Conservation (phyloP, 2,329 filamentous ascomycete genomes). For the Corniculantispora saksenae region DNA sequence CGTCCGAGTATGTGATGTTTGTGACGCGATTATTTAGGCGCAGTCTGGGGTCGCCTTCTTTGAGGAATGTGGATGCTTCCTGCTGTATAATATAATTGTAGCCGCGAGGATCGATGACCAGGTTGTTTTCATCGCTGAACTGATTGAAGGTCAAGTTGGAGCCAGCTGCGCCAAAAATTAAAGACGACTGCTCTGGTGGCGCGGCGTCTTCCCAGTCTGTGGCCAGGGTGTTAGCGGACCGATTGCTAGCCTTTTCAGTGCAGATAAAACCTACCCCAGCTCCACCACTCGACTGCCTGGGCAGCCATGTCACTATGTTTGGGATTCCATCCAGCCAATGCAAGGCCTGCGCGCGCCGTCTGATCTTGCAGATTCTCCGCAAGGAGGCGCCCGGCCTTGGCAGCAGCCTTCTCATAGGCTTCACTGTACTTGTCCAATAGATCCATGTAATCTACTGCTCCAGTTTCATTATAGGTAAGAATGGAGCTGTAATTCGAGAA, state of each 20-base stretch:
- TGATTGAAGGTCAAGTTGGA: constrained; percentile 64
- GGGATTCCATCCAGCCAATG: constrained; percentile 63
- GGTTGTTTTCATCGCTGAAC: constrained; percentile 62
- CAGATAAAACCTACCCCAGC: constrained; percentile 33
- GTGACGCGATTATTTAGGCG: constrained; percentile 60
- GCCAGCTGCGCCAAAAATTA: constrained; percentile 55
- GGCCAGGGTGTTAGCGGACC: background rate
- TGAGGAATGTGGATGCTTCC: constrained; percentile 59
- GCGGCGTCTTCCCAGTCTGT: constrained; percentile 25
- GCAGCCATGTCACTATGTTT: constrained; percentile 51
- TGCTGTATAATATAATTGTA: constrained; percentile 59
- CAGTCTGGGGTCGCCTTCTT: constrained; percentile 55
- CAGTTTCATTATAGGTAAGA: constrained; percentile 60
- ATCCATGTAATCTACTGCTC: constrained; percentile 50
- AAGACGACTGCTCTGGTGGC: constrained; percentile 56
- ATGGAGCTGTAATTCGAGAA: constrained; percentile 61
- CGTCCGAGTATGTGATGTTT: constrained; percentile 51
- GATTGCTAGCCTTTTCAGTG: too few species aligned
- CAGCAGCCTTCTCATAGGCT: constrained; percentile 45
- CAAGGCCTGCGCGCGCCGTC: constrained; percentile 59
- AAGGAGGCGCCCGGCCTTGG: constrained; percentile 59
- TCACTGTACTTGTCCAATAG: constrained; percentile 53
- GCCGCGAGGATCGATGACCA: constrained; percentile 62
- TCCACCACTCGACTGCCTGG: constrained; percentile 63
- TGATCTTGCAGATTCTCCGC: constrained; percentile 62